A percentile compares a stretch with the other conserved stretches of the same genome.
phyloP scores from a whole-genome alignment of 805 yeast genomes.

The Cyberlindnera japonica region DNA sequence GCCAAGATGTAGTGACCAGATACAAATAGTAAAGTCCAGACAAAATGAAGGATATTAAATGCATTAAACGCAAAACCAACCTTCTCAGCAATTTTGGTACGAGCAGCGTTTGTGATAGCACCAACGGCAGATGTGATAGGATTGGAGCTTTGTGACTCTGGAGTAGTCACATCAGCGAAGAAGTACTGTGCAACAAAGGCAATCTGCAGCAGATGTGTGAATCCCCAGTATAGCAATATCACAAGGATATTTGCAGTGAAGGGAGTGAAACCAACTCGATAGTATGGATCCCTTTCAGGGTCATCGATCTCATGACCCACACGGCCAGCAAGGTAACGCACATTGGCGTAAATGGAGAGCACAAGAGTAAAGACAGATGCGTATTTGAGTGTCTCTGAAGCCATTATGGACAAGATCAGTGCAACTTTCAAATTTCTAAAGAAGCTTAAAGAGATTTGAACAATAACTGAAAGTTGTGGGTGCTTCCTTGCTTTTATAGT shows the following conservation, averaged over 20 bases:
- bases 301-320: slow-evolving; percentile 38
- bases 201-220: slow-evolving; percentile 50
- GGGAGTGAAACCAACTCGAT: slow-evolving; percentile 59
- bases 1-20: slow-evolving; percentile 54
- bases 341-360: slow-evolving; percentile 52
- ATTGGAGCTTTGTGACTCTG: slow-evolving; percentile 35
- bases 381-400: slow-evolving; percentile 33
- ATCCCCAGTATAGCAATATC: slow-evolving; percentile 53
- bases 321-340: slow-evolving; percentile 56
- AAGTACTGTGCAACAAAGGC: slow-evolving; percentile 45
- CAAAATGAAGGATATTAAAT: slow-evolving; percentile 56
- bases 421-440: too few species aligned
- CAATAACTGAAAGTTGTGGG: background rate
- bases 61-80: slow-evolving; percentile 61
- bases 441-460: background rate
- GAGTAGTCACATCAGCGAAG: slow-evolving; percentile 26
- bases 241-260: slow-evolving; percentile 56
- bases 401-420: background rate
- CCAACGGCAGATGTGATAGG: slow-evolving; percentile 26
- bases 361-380: slow-evolving; percentile 50
- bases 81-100: slow-evolving; percentile 24
- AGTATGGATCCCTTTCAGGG: slow-evolving; percentile 40
- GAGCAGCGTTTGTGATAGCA: slow-evolving; percentile 16
- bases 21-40: slow-evolving; percentile 64
- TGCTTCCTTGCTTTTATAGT: background rate